Evolutionary conservation across 495 filamentous ascomycete species (phyloP), one percentile per base, ranked within the genome.

Genomic region (Lasiosphaeria ovina): DNA sequence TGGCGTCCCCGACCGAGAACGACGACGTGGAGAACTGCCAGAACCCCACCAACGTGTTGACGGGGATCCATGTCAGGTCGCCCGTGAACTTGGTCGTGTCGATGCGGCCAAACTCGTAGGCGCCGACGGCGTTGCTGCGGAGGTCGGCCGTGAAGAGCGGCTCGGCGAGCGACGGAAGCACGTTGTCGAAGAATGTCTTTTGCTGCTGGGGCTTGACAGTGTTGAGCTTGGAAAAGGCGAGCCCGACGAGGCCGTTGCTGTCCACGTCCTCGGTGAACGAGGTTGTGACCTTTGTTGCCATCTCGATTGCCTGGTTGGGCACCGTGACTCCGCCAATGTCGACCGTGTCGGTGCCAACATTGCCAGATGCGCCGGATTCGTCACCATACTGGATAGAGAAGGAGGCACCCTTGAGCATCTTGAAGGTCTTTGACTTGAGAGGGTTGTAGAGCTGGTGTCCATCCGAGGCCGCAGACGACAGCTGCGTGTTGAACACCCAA

Each of bases 111-210:
- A 94, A 94, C 58, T 91, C 87, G 69, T 92, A 96, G 60, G 82
- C 80, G 48, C 91, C 90, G 6, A 79, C 76, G 24, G 72, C 75
- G 56, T 83, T 78, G 17, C 80, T 72, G 59, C 85, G 84, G 45
- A 94, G 83, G 51, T 87, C 82, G 32, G 87, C 87, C 3, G 89
- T 88, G 72, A 94, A 88, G 31, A 94, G 72, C 5, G 90, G 89
- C 64, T 83, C 73, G 42, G 84, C 80, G 31, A 96, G 83, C 9
- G 71, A 71, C 31, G 76, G 58, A 62, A 84, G 81, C 51, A 89
- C 76, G 67, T 91, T 93, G 59, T 91, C 89, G 71, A 94, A 93
- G 73, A 92, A 94, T 34, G 90, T 94, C 66, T 85, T 85, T 69
- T 91, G 87, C 62, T 76, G 77, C 12, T 78, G 70, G 0, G 89